Evolutionary conservation across 768 basidiomycete genomes (phyloP).

Genomic region (Rhizopogon vinicolor): DNA sequence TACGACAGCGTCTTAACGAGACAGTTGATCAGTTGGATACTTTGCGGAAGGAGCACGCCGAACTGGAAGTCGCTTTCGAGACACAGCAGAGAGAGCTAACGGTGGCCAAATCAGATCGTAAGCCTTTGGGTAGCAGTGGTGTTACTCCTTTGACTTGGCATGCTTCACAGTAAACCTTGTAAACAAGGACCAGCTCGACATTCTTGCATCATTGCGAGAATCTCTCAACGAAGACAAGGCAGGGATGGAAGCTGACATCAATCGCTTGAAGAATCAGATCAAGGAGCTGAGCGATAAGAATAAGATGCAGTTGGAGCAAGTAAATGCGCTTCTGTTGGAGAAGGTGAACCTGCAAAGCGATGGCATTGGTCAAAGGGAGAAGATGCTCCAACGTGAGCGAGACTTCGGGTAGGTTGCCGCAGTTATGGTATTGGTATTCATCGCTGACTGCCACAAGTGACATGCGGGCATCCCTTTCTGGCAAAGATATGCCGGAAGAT

Average conservation of each 20-base stretch:
- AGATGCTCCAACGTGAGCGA: slow-evolving; percentile 79
- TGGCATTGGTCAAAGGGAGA: slow-evolving; percentile 86
- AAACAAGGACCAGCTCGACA: slow-evolving; percentile 91
- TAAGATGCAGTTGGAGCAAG: slow-evolving; percentile 86
- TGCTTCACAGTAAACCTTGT: slow-evolving; percentile 70
- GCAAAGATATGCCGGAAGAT: slow-evolving; percentile 79
- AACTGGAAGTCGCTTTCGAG: slow-evolving; percentile 68
- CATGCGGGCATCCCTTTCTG: slow-evolving; percentile 68
- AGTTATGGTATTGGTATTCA: background rate
- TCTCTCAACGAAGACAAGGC: slow-evolving; percentile 87
- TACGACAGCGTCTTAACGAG: slow-evolving; percentile 85
- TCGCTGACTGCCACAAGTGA: slow-evolving; percentile 44
- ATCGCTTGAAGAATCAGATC: slow-evolving; percentile 59
- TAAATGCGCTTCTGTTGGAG: slow-evolving; percentile 81
- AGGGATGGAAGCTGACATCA: slow-evolving; percentile 64
- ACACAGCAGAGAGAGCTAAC: slow-evolving; percentile 63
- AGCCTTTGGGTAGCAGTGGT: slow-evolving; percentile 19
- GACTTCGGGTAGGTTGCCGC: slow-evolving; percentile 63
- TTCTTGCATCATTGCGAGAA: slow-evolving; percentile 79
- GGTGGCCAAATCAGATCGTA: slow-evolving; percentile 83
- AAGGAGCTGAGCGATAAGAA: slow-evolving; percentile 77
- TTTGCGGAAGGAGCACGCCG: slow-evolving; percentile 62
- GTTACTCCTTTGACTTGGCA: background rate
- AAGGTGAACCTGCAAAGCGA: slow-evolving; percentile 89
- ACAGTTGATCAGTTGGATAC: slow-evolving; percentile 76